Base-by-base conservation (phyloP, 2,329 filamentous ascomycete species). In the Arthroderma sp. region DNA sequence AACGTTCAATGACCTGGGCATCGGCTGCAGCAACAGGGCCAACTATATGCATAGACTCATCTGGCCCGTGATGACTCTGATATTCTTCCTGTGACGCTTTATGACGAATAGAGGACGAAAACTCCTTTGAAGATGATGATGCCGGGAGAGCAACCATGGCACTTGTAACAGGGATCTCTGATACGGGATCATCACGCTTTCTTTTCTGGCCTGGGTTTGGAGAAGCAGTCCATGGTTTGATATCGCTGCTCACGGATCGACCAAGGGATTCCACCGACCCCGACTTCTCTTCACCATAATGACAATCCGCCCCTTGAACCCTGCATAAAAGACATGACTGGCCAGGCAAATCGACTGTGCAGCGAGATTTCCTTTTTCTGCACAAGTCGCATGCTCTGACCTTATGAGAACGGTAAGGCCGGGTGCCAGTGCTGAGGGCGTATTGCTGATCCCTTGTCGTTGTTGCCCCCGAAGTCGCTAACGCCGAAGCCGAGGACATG, bases 361-460 rank as follows among this genome's bases (percentile, higher is more conserved):
- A 80, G 50, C 77, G 68, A 2, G 75, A 77, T 56, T 80, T 80
- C 48, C 77, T 70, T 48, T 71, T 71, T 43, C 77, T 69, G 54
- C 77, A 81, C 9, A 75, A 63, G 43, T 75, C 62, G 60, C 77
- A 80, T 6, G 77, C 77, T 41, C 76, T 74, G 34, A 73, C 70
- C 48, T 77, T 70, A 60, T 80, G 77, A 5, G 76, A 80, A 47
- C 77, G 66, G 54, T 80, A 80, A 3, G 76, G 77, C 38, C 77
- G 67, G 42, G 66, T 59, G 10, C 64, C 64, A 39, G 64, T 61
- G 47, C 64, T 65, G 49, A 67, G 53, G 33, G 46, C 42, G 41
- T 43, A 47, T 27, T 43, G 40, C 22, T 47, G 46, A 9, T 42
- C 41, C 34, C 45, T 48, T 10, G 41, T 22, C 15, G 15, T 22